phyloP scores from a whole-genome alignment of 1,284 basidiomycete genomes.

The Puccinia polysora region DNA sequence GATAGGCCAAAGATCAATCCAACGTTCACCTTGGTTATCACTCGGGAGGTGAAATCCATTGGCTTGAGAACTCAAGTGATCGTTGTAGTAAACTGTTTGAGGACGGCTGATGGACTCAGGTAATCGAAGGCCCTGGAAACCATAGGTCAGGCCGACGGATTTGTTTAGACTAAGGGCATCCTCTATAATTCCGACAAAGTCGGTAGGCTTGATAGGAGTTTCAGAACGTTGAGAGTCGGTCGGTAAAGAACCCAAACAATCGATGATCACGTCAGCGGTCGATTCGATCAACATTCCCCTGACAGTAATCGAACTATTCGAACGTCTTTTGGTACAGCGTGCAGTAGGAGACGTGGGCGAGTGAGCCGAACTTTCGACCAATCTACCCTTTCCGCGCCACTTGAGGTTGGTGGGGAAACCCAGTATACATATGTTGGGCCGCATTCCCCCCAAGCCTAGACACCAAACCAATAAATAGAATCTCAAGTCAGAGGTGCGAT shows the following conservation, averaged over 20 bases:
- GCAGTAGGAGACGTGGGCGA: not conserved
- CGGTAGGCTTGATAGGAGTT: conserved; percentile 24
- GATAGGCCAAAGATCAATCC: conserved; percentile 43
- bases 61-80: not conserved
- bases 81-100: not conserved
- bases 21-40: not conserved
- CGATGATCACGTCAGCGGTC: not conserved
- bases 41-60: not conserved
- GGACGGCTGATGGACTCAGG: conserved; percentile 36
- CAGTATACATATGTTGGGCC: conserved; percentile 41
- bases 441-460: conserved; percentile 37
- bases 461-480: not conserved
- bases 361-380: not conserved
- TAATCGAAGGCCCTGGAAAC: conserved; percentile 14
- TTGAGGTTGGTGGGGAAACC: conserved; percentile 40
- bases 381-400: conserved; percentile 32
- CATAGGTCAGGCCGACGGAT: conserved; percentile 31
- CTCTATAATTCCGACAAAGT: conserved; percentile 38
- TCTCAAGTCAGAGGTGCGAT: not conserved
- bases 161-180: conserved; percentile 32
- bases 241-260: conserved; percentile 31
- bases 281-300: conserved; percentile 28
- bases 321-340: conserved; percentile 6
- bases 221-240: conserved; percentile 31
- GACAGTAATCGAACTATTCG: conserved; percentile 31